These are phyloP conservation scores for Paralagenidium karlingii DNA, from an alignment of 352 stramenopile genomes.

Conservation along the genomic window DNA sequence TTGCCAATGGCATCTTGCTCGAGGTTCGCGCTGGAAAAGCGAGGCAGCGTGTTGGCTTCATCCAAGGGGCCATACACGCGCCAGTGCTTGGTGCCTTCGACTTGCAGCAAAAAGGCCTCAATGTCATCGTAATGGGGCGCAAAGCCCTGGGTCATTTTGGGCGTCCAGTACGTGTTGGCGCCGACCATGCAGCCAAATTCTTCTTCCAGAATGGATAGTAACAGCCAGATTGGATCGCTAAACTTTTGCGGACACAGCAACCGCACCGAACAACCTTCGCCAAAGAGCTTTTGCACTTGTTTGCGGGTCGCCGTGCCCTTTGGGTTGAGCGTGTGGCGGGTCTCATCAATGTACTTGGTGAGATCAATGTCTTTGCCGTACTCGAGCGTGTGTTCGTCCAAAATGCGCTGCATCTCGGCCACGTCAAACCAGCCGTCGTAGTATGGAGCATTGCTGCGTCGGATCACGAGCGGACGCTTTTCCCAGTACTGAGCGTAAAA, in stretches of 20 bases:
- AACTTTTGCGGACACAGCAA: constrained; percentile 92
- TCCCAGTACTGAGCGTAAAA: constrained; percentile 93
- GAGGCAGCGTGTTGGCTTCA: constrained; percentile 37
- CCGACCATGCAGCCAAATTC: constrained; percentile 92
- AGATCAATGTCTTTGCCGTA: constrained; percentile 79
- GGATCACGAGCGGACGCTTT: constrained; percentile 82
- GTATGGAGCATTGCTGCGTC: constrained; percentile 42
- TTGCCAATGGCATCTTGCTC: constrained; percentile 57
- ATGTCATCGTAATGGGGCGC: constrained; percentile 97
- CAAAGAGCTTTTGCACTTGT: constrained; percentile 69
- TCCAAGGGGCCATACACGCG: constrained; percentile 74
- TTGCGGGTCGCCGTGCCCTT: constrained; percentile 34
- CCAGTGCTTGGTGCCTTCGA: constrained; percentile 90
- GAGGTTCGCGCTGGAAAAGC: constrained; percentile 67
- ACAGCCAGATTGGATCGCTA: constrained; percentile 65
- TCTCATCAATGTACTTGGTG: constrained; percentile 81
- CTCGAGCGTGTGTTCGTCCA: constrained; percentile 60
- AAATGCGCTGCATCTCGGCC: constrained; percentile 53
- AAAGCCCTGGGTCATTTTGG: constrained; percentile 89
- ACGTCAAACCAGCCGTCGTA: constrained; percentile 78
- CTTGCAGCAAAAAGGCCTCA: constrained; percentile 91
- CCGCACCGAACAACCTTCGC: constrained; percentile 83
- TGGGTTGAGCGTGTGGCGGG: constrained; percentile 57
- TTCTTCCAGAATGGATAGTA: constrained; percentile 89
- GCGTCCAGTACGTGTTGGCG: constrained; percentile 91